These are phyloP conservation scores for Wickerhamomyces bovis DNA, from an alignment of 805 yeast genomes.

Conservation along the genomic window DNA sequence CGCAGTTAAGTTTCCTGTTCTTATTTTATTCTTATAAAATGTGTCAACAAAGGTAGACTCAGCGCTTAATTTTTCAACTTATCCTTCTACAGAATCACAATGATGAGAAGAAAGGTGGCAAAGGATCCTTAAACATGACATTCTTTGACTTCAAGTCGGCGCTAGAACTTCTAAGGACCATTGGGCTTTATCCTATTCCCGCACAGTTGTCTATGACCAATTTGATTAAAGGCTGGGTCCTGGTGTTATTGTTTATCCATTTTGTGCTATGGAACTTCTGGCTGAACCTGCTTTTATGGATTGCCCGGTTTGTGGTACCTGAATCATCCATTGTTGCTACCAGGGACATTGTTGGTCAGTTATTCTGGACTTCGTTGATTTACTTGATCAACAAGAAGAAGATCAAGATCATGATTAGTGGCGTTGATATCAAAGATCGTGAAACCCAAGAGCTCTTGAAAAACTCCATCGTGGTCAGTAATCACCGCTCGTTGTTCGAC, in stretches of 20 bases:
- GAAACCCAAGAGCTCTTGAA: constrained; percentile 21
- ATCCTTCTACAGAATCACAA: too few species aligned
- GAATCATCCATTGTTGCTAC: constrained; percentile 2
- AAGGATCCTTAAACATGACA: neutral
- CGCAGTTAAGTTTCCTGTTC: too few species aligned
- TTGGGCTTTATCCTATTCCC: constrained; percentile 21
- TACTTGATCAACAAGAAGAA: constrained; percentile 20
- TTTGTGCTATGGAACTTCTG: constrained; percentile 8
- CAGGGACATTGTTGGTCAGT: constrained; percentile 1
- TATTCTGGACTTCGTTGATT: constrained; percentile 15
- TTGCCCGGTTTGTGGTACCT: constrained; percentile 2
- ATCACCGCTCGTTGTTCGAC: constrained; percentile 69
- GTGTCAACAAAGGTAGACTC: neutral
- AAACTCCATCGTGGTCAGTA: constrained; percentile 35
- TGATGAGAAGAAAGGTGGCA: neutral
- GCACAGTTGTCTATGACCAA: constrained; percentile 10
- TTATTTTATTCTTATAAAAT: too few species aligned
- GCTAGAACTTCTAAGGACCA: constrained; percentile 14
- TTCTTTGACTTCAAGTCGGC: constrained; percentile 1
- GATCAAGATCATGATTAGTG: constrained; percentile 23
- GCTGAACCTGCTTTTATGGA: neutral
- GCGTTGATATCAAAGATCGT: constrained; percentile 20
- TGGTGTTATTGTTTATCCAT: constrained; percentile 5
- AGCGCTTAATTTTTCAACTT: neutral
- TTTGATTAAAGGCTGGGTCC: constrained; percentile 18